phyloP scores from a whole-genome alignment of 257 asterid genomes.

The Fraxinus anomala region DNA sequence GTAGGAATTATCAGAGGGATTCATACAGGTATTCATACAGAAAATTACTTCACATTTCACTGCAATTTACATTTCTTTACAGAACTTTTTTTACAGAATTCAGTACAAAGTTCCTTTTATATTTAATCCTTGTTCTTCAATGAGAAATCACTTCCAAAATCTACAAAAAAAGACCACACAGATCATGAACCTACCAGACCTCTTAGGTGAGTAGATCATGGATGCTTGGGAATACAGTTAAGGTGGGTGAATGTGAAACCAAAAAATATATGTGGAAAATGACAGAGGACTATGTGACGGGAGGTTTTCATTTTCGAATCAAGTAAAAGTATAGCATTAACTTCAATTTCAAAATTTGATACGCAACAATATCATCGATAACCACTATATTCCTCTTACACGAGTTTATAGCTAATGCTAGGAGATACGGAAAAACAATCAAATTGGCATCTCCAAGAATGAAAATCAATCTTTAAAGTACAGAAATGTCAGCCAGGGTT shows the following conservation, averaged over 20 bases:
- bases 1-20: too few species aligned
- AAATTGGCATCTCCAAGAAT: constrained; percentile 1
- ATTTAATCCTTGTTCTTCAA: too few species aligned
- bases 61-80: too few species aligned
- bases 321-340: background rate
- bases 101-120: too few species aligned
- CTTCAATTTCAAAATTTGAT: background rate
- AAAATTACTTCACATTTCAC: too few species aligned
- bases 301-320: background rate
- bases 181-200: background rate
- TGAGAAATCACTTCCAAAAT: too few species aligned
- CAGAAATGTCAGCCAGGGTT: background rate
- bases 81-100: too few species aligned
- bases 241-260: background rate
- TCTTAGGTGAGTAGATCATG: background rate
- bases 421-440: background rate
- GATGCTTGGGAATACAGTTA: background rate
- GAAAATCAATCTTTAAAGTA: background rate
- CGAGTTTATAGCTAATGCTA: too few species aligned
- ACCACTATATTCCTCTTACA: background rate
- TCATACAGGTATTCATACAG: too few species aligned
- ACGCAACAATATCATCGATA: background rate
- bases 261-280: too few species aligned
- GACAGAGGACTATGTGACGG: background rate
- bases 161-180: too few species aligned